Evolutionary conservation across 352 stramenopile species (phyloP).

Genomic region (Phytophthora multivora): DNA sequence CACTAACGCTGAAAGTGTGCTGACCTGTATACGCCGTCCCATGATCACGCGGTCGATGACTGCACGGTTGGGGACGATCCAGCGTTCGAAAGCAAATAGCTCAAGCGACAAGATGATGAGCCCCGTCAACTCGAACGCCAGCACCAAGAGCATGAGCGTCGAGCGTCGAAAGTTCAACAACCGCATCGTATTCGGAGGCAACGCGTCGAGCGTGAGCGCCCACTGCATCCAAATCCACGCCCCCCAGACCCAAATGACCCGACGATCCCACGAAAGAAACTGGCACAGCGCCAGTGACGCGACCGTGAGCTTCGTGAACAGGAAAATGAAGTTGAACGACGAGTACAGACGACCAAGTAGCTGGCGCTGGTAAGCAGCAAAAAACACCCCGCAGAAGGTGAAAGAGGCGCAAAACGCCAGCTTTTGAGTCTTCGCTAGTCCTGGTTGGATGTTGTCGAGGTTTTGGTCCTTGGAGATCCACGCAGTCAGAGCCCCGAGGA

Average conservation of each 20-base stretch:
- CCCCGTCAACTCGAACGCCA: constrained; percentile 15
- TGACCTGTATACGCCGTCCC: constrained; percentile 13
- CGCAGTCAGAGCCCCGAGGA: constrained; percentile 8
- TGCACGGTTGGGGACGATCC: constrained; percentile 9
- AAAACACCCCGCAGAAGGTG: constrained; percentile 24
- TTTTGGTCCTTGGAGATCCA: constrained; percentile 19
- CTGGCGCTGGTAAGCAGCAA: constrained; percentile 28
- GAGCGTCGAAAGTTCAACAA: constrained; percentile 32
- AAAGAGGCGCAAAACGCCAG: constrained; percentile 14
- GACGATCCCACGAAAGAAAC: constrained; percentile 29
- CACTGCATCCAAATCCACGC: constrained; percentile 43
- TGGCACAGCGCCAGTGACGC: constrained; percentile 17
- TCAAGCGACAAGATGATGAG: constrained; percentile 33
- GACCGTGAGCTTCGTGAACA: constrained; percentile 29
- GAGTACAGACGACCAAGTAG: constrained; percentile 26
- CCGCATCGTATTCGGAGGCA: constrained; percentile 21
- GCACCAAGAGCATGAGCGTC: constrained; percentile 14
- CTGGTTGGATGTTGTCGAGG: constrained; percentile 15
- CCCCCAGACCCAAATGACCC: constrained; percentile 17
- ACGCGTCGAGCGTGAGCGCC: constrained; percentile 36
- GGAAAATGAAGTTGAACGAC: constrained; percentile 41
- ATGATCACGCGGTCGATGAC: constrained; percentile 16
- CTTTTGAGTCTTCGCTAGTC: constrained; percentile 11
- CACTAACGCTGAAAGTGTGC: constrained; percentile 19
- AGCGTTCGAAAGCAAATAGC: constrained; percentile 28